phyloP scores from a whole-genome alignment of 75 land plant genomes.

The Cupressus sempervirens region DNA sequence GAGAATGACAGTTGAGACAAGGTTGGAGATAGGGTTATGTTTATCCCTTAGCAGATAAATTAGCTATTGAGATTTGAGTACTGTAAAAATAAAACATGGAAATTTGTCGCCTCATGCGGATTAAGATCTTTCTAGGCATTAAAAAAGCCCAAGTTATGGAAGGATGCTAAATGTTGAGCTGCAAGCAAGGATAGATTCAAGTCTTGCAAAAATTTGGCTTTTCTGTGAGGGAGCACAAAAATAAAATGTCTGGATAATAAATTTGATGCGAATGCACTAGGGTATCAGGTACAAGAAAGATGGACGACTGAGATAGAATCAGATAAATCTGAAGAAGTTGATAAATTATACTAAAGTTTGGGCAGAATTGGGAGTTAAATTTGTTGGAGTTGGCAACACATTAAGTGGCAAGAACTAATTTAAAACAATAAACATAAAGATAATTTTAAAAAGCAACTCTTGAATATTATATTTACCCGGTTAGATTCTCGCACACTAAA shows the following conservation, averaged over 20 bases:
- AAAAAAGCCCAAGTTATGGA: not conserved
- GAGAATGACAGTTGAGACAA: not conserved
- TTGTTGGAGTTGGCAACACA: not conserved
- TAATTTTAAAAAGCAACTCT: too few species aligned
- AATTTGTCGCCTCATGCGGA: not conserved
- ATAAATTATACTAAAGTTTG: too few species aligned
- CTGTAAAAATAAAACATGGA: not conserved
- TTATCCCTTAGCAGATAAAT: not conserved
- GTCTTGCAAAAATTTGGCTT: not conserved
- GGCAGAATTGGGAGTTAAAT: too few species aligned
- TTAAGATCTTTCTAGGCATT: not conserved
- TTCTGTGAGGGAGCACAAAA: not conserved
- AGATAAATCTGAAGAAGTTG: too few species aligned
- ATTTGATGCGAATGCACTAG: not conserved
- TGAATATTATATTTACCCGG: too few species aligned
- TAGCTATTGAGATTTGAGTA: not conserved
- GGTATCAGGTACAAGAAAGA: not conserved
- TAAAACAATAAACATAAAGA: too few species aligned
- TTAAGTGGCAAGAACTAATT: not conserved
- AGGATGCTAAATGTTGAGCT: not conserved
- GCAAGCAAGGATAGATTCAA: not conserved
- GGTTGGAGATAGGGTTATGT: not conserved
- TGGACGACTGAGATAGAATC: too few species aligned
- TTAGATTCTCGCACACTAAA: too few species aligned
- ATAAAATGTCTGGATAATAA: not conserved